These are phyloP conservation scores for Colletotrichum neosansevieriae DNA, from an alignment of 2,329 filamentous ascomycete genomes.

Conservation along the genomic window DNA sequence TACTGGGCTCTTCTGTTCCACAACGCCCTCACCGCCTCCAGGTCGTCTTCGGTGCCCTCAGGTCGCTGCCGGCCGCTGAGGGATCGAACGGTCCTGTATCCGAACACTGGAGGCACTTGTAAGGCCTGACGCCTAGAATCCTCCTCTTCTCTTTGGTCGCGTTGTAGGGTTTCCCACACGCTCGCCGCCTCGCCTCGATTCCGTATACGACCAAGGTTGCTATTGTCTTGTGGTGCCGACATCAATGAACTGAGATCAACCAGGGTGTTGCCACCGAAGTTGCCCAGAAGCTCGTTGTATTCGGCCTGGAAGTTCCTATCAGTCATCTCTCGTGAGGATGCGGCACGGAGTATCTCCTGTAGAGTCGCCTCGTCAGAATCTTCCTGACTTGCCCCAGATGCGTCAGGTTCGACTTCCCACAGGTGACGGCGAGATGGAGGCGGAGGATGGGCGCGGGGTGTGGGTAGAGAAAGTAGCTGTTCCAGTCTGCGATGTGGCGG, in stretches of 20 bases:
- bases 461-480: conserved; percentile 44
- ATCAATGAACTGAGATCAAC: conserved; percentile 33
- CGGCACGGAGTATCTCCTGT: conserved; percentile 19
- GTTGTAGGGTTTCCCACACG: conserved; percentile 27
- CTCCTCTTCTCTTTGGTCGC: conserved; percentile 34
- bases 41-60: conserved; percentile 35
- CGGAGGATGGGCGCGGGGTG: conserved; percentile 21
- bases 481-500: conserved; percentile 47
- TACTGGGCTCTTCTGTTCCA: conserved; percentile 39
- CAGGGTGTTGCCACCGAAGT: conserved; percentile 35
- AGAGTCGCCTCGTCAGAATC: conserved; percentile 7
- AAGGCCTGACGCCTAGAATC: conserved; percentile 22
- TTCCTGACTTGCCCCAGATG: conserved; percentile 9
- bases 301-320: conserved; percentile 40
- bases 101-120: conserved; percentile 30
- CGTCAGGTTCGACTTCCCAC: conserved; percentile 25
- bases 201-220: conserved; percentile 10
- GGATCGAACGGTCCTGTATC: conserved; percentile 20
- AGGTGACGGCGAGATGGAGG: conserved; percentile 20
- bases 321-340: conserved; percentile 30
- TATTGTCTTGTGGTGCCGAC: conserved; percentile 26
- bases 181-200: conserved; percentile 8
- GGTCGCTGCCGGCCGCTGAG: conserved; percentile 29
- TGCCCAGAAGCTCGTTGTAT: conserved; percentile 39
- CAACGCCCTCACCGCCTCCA: conserved; percentile 39